Conservation (phyloP, 1,284 basidiomycete species). For the Ceratobasidium sp. region DNA sequence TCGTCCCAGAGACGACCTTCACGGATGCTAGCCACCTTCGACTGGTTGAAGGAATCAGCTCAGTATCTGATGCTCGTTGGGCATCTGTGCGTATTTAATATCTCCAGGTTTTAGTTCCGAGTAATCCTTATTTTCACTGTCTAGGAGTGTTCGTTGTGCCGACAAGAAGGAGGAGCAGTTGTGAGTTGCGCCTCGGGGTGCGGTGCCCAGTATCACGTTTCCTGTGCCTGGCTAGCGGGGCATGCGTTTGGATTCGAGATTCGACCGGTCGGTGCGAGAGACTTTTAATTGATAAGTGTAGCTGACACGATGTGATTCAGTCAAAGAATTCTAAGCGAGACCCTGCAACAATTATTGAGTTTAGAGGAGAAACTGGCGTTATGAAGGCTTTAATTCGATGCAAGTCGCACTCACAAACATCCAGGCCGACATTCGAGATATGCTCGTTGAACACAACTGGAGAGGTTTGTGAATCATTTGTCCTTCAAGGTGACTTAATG, state of each 20-base stretch:
- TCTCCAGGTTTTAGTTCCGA: background rate
- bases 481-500: no score
- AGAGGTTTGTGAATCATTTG: no score
- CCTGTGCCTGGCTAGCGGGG: constrained; percentile 86
- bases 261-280: constrained; percentile 65
- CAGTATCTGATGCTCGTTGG: constrained; percentile 59
- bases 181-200: constrained; percentile 78
- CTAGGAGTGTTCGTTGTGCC: constrained; percentile 61
- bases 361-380: constrained; percentile 84
- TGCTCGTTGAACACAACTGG: constrained; percentile 85
- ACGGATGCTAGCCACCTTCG: constrained; percentile 75
- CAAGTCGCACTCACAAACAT: constrained; percentile 75
- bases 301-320: constrained; percentile 52
- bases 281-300: constrained; percentile 10
- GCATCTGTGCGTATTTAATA: constrained; percentile 49
- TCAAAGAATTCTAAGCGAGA: constrained; percentile 77
- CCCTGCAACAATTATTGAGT: constrained; percentile 71
- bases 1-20: constrained; percentile 83
- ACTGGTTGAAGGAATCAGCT: constrained; percentile 86
- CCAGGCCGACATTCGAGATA: constrained; percentile 76
- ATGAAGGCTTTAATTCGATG: constrained; percentile 86
- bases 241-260: constrained; percentile 92
- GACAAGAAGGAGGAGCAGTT: constrained; percentile 75
- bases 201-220: constrained; percentile 79
- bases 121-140: constrained; percentile 49